These are phyloP conservation scores for Calonectria hongkongensis DNA, from an alignment of 2,329 filamentous ascomycete genomes.

Conservation along the genomic window DNA sequence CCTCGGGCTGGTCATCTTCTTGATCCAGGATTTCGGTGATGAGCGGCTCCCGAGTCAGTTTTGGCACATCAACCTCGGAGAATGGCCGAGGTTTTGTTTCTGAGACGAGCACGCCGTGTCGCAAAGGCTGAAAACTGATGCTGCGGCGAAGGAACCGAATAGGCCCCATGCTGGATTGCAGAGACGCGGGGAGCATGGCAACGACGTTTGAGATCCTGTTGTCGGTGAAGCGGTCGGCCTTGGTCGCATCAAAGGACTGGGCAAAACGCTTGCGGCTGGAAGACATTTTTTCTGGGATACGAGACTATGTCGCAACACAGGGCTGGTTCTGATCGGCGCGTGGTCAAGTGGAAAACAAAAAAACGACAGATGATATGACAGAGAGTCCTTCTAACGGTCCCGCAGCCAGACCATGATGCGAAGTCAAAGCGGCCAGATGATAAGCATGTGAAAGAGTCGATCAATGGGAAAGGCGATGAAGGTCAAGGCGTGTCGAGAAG, in stretches of 20 bases:
- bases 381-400: constrained; percentile 18
- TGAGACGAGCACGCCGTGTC: constrained; percentile 40
- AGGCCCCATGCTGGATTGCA: constrained; percentile 70
- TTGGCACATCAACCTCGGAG: constrained; percentile 47
- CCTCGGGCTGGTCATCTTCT: constrained; percentile 21
- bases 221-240: constrained; percentile 58
- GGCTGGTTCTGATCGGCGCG: background rate
- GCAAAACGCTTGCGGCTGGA: constrained; percentile 44
- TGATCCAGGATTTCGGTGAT: constrained; percentile 44
- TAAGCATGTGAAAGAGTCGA: constrained; percentile 28
- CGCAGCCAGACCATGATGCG: constrained; percentile 43
- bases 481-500: constrained; percentile 21
- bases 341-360: background rate
- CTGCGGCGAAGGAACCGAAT: constrained; percentile 69
- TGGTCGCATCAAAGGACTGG: constrained; percentile 54
- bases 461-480: constrained; percentile 23
- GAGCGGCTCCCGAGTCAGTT: constrained; percentile 37
- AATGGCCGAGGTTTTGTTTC: constrained; percentile 46
- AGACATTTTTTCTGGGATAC: constrained; percentile 40
- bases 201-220: constrained; percentile 69
- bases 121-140: constrained; percentile 58
- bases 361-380: constrained; percentile 17
- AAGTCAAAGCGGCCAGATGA: constrained; percentile 21
- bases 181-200: constrained; percentile 70
- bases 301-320: constrained; percentile 1